Base-by-base conservation (phyloP, 2,329 filamentous ascomycete genomes). In the Fusarium scirpi region DNA sequence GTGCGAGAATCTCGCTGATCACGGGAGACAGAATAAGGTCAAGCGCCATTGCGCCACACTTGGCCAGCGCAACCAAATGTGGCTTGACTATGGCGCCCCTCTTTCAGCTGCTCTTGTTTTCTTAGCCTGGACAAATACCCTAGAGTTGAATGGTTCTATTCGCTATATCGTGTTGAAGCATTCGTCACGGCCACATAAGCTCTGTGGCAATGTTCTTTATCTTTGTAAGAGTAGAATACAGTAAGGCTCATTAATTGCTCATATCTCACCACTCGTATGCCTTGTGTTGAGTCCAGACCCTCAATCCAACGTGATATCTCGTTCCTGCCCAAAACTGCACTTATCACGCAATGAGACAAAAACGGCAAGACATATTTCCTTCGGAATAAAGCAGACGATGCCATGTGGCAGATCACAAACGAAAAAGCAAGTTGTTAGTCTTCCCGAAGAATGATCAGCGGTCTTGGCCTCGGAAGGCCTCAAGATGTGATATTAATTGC, bases 101-200 rank as follows among this genome's bases (percentile, higher is more conserved):
- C 67, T 69, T 71, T 70, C 68, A 70, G 68, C 68, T 70, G 64
- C 32, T 18, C 38, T 65, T 65, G 67, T 22, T 24, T 11, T 15
- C 41, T 27, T 20, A 6, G 15, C 32, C 60, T 41, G 48, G 47
- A 49, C 55, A 51, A 52, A 67, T 56, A 61, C 43, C 41, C 30
- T 56, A 22, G 29, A 53, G 24, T 58, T 46, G 24, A 20, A 47
- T 27, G 44, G 13, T 53, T 62, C 61, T 47, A 67, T 67, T 59
- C 47, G 34, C 30, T 44, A n/a, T 29, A n/a, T 12, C 9, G 24
- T 27, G 6, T 29, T 27, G 2, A 4, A 3, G 49, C 1, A 52
- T 27, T 59, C 51, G 54, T 68, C 65, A 62, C 55, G 51, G 22
- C 57, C 67, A 54, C 67, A 70, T 52, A 62, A 55, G 62, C 62